Base-by-base conservation (phyloP, 352 stramenopile species). In the Globisporangium middletonii region DNA sequence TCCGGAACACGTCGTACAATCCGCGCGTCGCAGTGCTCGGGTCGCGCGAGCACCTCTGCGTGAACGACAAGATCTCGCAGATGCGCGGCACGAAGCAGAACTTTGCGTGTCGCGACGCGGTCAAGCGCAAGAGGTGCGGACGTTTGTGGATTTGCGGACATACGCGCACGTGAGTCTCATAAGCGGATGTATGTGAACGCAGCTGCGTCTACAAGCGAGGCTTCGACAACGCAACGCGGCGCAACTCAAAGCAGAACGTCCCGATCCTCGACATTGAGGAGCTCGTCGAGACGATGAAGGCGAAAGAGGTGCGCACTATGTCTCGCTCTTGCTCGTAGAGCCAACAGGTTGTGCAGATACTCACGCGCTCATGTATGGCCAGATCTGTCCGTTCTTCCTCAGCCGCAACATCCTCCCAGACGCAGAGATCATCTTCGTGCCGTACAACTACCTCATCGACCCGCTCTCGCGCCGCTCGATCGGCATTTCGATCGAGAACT, bases 401-500 rank as follows among this genome's bases (percentile, higher is more conserved):
- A 97, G 83, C 4, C 79, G 97, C 28, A 88, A 83, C 23, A 92
- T 96, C 55, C 64, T 98, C 7, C 73, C 90, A 3, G 76, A 97
- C 50, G 95, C 97, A 9, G 92, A 99, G 60, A 87, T 99, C 57
- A 73, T 99, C 28, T 96, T 99, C 56, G 90, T 99, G 57, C 98
- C 98, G 2, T 99, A 99, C 82, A 99, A 99, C 73, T 99, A 99
- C 71, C 77, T 99, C 0, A 97, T 99, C 71, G 97, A 99, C 64
- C 86, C 95, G 16, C 56, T 89, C 43, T 83, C 88, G 5, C 82
- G 88, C 13, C 86, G 90, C 43, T 92, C 95, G 2, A 88, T 98
- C 11, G 89, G 97, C 23, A 92, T 99, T 35, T 90, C 96, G 35
- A 98, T 98, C 63, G 77, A 96, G 47, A 98, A 99, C 72, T 75